Base-by-base conservation (phyloP, 345 rosid species). In the Cochlearia excelsa region DNA sequence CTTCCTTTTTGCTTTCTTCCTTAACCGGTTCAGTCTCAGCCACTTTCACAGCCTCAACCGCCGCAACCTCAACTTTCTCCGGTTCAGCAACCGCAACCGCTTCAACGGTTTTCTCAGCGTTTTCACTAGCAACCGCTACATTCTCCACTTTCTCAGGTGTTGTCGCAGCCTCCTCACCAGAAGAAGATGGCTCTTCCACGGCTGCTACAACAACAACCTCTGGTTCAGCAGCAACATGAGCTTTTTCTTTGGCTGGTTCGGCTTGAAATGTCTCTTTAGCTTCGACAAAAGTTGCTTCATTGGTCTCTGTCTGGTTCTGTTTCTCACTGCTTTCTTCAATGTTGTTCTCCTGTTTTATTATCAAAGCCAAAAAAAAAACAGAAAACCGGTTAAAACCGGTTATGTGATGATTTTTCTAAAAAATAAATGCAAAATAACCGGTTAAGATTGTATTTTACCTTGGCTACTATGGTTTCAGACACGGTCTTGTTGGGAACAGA, bases 261-360 rank as follows among this genome's bases (percentile, higher is more conserved):
- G 62, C 74, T 53, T 26, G 35, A 62, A 53, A 16, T 16, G 63
- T 29, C 58, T 62, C 74, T 29, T 69, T 63, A 31, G 59, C 48
- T 49, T 69, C 64, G 0, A 34, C 64, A 11, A 62, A 11, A 61
- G 68, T 52, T 61, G 67, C 56, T 56, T 69, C 57, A 2, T 43
- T 67, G 54, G 72, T 53, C 50, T 53, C 61, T 7, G 67, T 53
- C 51, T 75, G 63, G 44, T 47, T 61, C 45, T 63, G 57, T 31
- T 62, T 49, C 59, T 64, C 75, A 52, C 67, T 66, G 49, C 41
- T 46, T 54, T 77, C 71, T 59, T 59, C 72, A 52, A 59, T 50
- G 26, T 42, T 67, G 11, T 56, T 50, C 40, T 67, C 77, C 77
- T 79, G 51, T 30, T 43, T 28, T 5, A 37, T 30, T 44, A 49